A percentile compares a stretch with the other conserved stretches of the same genome.
phyloP scores from a whole-genome alignment of 2,329 filamentous ascomycete species.

The Cladophialophora psammophila region DNA sequence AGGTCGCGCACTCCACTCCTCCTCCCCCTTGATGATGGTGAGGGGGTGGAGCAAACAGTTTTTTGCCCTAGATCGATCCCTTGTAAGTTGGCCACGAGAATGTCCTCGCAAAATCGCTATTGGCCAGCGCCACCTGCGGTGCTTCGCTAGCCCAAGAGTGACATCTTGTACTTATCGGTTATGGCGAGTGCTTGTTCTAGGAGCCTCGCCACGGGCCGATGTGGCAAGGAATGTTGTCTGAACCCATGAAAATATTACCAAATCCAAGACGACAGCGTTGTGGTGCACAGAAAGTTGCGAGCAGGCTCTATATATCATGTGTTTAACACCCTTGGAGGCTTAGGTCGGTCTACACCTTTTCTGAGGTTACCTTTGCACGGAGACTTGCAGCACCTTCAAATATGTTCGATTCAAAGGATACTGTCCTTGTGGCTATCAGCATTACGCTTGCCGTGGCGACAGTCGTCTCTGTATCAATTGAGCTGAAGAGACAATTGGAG shows the following conservation, averaged over 20 bases:
- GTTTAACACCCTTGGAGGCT: constrained; percentile 17
- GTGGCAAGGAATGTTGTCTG: constrained; percentile 13
- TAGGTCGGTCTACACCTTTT: constrained; percentile 10
- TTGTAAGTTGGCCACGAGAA: constrained; percentile 1
- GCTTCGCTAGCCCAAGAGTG: constrained; percentile 16
- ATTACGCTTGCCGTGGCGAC: constrained; percentile 34
- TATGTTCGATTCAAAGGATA: constrained; percentile 34
- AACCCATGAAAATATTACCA: constrained; percentile 14
- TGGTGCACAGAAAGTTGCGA: constrained; percentile 9
- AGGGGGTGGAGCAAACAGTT: neutral
- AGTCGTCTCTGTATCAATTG: constrained; percentile 30
- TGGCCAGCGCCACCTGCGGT: constrained; percentile 12
- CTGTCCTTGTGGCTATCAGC: constrained; percentile 32
- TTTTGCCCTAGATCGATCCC: constrained; percentile 2
- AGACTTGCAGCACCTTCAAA: constrained; percentile 23
- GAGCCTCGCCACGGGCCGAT: constrained; percentile 7
- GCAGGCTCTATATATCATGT: constrained; percentile 16
- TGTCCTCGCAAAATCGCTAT: neutral
- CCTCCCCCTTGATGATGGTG: neutral
- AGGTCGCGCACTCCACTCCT: constrained; percentile 16
- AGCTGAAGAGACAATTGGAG: constrained; percentile 34
- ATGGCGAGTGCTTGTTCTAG: neutral
- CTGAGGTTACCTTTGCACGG: constrained; percentile 24
- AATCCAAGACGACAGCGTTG: neutral
- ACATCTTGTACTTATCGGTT: constrained; percentile 12